Conservation (phyloP, 2,329 filamentous ascomycete species). For the Diplodia scrobiculata region DNA sequence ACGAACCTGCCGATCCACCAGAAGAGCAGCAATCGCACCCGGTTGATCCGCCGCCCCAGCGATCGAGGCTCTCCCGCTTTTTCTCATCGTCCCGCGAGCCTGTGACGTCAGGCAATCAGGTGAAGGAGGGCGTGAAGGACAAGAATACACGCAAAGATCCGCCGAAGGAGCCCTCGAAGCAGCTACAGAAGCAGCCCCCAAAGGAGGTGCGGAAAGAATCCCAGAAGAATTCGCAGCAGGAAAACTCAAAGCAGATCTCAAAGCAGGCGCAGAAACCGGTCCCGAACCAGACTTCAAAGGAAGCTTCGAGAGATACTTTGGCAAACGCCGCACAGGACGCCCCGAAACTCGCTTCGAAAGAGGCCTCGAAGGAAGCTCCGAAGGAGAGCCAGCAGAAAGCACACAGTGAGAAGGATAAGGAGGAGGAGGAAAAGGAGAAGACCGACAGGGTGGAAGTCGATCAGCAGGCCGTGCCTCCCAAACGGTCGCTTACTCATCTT, state of each 20-base stretch:
- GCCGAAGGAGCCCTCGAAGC: constrained; percentile 5
- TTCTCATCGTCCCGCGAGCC: constrained; percentile 23
- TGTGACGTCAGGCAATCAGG: constrained; percentile 1
- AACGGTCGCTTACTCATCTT: constrained; percentile 26
- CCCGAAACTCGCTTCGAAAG: neutral
- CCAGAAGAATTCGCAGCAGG: neutral
- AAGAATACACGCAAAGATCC: constrained; percentile 11
- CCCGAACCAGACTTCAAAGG: neutral
- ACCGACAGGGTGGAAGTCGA: constrained; percentile 18
- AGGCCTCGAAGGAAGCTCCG: neutral
- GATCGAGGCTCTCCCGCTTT: constrained; percentile 36
- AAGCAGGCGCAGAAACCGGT: constrained; percentile 3
- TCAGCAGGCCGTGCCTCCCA: constrained; percentile 27
- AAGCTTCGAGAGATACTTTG: neutral
- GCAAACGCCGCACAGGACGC: neutral
- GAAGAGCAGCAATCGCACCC: constrained; percentile 30
- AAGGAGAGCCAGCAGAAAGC: constrained; percentile 3
- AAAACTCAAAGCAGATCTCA: neutral
- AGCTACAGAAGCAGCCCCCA: constrained; percentile 16
- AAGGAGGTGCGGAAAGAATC: constrained; percentile 15
- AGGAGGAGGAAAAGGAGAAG: constrained; percentile 24
- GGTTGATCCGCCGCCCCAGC: neutral
- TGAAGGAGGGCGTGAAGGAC: constrained; percentile 14
- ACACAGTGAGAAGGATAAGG: constrained; percentile 13
- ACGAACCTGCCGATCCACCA: constrained; percentile 39